Conservation (phyloP, 306 rosid genomes). For the Trichosanthes cucumerina region DNA sequence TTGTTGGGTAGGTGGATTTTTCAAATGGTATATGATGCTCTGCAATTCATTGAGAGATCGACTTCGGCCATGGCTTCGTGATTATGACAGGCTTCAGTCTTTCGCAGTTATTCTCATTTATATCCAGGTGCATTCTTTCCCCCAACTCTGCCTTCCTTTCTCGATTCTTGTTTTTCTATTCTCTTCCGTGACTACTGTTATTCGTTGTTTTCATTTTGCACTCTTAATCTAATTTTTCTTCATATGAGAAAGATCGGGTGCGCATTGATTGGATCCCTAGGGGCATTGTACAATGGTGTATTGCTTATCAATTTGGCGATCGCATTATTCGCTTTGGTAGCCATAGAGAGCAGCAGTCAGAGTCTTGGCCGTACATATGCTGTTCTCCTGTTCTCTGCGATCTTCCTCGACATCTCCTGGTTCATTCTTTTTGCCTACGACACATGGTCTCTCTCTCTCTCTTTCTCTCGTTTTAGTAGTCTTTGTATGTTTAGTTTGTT, state of each 20-base stretch:
- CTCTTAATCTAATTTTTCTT: not conserved
- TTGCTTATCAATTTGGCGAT: conserved; percentile 61
- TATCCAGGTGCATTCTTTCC: conserved; percentile 49
- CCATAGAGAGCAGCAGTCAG: conserved; percentile 95
- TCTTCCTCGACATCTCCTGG: conserved; percentile 70
- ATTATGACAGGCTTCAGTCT: conserved; percentile 78
- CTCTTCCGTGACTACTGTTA: not conserved
- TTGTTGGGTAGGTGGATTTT: not conserved
- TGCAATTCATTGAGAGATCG: conserved; percentile 59
- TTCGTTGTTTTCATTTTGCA: not conserved
- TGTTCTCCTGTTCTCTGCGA: conserved; percentile 61
- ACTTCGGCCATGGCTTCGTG: conserved; percentile 76
- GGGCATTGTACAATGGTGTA: conserved; percentile 86
- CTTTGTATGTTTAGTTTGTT: not conserved
- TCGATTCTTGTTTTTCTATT: too few species aligned
- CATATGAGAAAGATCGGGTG: conserved; percentile 52
- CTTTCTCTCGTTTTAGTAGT: not conserved
- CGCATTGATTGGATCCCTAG: conserved; percentile 81
- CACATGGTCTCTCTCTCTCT: conserved; percentile 46
- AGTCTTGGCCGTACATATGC: conserved; percentile 94
- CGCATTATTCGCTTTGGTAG: conserved; percentile 83
- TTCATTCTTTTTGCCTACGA: conserved; percentile 63
- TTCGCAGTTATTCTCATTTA: conserved; percentile 69
- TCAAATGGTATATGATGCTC: conserved; percentile 50
- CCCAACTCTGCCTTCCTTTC: not conserved